Evolutionary conservation across 768 basidiomycete genomes (phyloP), one percentile per base, ranked within the genome.

Genomic region (Termitomyces eurrhizus): DNA sequence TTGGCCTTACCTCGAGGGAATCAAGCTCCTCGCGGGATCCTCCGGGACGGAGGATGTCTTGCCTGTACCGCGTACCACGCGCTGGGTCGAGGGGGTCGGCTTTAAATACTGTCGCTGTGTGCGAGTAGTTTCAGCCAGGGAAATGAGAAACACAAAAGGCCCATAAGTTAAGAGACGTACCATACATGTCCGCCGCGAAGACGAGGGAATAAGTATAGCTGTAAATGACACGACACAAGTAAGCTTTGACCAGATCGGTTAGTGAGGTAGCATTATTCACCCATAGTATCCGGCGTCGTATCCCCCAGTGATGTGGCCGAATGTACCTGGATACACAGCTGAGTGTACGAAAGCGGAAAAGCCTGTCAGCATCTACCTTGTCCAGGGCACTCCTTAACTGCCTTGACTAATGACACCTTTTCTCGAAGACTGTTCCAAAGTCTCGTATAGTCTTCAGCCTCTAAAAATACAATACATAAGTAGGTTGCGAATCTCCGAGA

Each of bases 1-100:
- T 58, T 24, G 33, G 1, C 52, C 73, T 35, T 63, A 87, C 90
- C 80, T 88, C 80, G 59, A 95, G 80, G n/a, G 88, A 88, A 50
- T 90, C 87, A 58, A 85, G 72, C 65, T 93, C 93, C 62, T 95
- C 92, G 13, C 88, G 82, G 63, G 87, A 89, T 32, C 90, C 91
- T 29, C 93, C 92, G 8, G 83, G 82, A 36, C 75, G 72, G 18
- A 95, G 78, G 62, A 95, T 93, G 71, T 86, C 86, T 61, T 89
- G 81, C 3, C 92, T 83, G 70, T 95, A 95, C 29, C 72, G 75
- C 62, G 79, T 76, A 4, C 93, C 92, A 16, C 83, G 82, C 26
- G 71, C 74, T 0, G 89, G 84, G 67, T 88, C 84, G 59, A 95
- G 77, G 21, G 92, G 92, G 66, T 90, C 88, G 35, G 78, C 76